Evolutionary conservation across 352 stramenopile species (phyloP), one percentile per base, ranked within the genome.

Genomic region (Phytophthora vignae): DNA sequence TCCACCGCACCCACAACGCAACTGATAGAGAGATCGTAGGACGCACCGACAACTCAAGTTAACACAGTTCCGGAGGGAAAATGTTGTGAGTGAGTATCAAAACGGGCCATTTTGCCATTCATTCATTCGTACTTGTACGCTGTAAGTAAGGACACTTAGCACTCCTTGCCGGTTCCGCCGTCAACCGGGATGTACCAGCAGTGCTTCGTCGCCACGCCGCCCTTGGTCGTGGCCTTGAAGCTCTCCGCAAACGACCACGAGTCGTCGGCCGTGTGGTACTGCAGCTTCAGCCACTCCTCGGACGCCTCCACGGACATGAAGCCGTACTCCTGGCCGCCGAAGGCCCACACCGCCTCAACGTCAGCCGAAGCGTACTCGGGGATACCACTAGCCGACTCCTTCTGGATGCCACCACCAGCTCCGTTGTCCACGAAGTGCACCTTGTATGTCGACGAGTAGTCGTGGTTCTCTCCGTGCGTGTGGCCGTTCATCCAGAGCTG

Each of bases 391-490:
- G 85, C 77, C 60, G 87, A 92, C 48, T 90, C 79, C 64, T 85
- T 90, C 69, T 91, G 80, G 54, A 93, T 93, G 64, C 85, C 85
- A 10, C 85, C 85, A 49, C 84, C 85, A 27, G 84, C 85, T n/a
- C 85, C 85, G 36, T 93, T 93, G 69, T 92, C 84, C 12, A 93
- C 75, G 54, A 93, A 93, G 60, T 93, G 85, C 2, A 85, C 85
- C 44, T 77, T 78, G 53, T 90, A 70, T 11, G 62, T 69, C 17
- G 76, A 69, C 12, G 73, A 76, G 62, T 87, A 81, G 55, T 92
- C 84, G 67, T 91, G 83, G 67, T 91, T 91, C 62, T 89, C 81
- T 48, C 81, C 83, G 74, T 91, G 83, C 0, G 83, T 89, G 77
- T 91, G 83, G 40, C 83, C 83, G 36, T 87, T 81, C 48, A 85